Conservation (phyloP, 345 rosid species). For the Gossypium rotundifolium region DNA sequence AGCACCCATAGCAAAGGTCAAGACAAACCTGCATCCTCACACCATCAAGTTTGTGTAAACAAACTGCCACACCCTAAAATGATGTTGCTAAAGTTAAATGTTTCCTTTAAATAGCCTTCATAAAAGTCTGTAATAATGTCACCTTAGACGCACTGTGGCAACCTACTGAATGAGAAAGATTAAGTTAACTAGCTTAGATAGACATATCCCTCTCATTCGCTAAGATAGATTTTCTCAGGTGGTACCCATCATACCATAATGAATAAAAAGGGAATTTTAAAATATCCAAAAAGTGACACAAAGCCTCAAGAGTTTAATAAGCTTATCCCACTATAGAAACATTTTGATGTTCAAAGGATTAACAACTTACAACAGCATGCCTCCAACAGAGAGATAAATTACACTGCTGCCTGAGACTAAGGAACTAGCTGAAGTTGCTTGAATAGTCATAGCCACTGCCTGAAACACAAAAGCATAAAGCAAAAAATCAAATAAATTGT, state of each 20-base stretch:
- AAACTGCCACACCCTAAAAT: slow-evolving; percentile 1
- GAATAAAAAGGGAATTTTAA: background rate
- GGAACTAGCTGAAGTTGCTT: slow-evolving; percentile 65
- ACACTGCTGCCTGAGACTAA: slow-evolving; percentile 43
- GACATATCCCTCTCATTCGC: background rate
- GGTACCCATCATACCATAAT: background rate
- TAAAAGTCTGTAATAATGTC: background rate
- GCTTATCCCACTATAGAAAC: background rate
- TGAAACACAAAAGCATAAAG: slow-evolving; percentile 26
- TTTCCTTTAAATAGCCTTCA: background rate
- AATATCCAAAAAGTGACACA: background rate
- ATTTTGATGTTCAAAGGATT: slow-evolving; percentile 3
- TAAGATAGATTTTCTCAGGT: background rate
- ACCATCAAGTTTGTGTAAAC: background rate
- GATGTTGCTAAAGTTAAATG: background rate
- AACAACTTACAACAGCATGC: slow-evolving; percentile 79
- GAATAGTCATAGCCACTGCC: slow-evolving; percentile 67
- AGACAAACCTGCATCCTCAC: slow-evolving; percentile 64
- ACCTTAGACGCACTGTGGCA: too few species aligned
- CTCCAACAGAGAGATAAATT: slow-evolving; percentile 68
- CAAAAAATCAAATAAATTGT: background rate
- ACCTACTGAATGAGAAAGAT: background rate
- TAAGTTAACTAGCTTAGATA: background rate
- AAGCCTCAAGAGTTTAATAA: background rate
- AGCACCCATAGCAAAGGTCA: slow-evolving; percentile 75